These are phyloP conservation scores for Ceratobasidium sp. DNA, from an alignment of 1,284 basidiomycete species.

Conservation along the genomic window DNA sequence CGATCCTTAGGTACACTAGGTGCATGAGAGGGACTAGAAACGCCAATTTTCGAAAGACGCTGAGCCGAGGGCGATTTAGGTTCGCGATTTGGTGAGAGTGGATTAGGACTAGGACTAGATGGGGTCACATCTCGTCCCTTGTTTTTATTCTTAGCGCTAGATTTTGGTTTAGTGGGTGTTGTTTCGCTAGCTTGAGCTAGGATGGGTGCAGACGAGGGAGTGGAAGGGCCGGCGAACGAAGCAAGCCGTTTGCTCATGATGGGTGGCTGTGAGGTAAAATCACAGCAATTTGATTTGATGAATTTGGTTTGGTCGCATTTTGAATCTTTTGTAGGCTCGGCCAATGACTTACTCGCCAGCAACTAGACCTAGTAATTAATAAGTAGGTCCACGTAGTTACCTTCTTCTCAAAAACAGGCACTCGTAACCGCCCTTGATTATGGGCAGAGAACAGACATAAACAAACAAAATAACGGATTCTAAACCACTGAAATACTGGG, in stretches of 20 bases:
- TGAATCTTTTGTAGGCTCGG: neutral
- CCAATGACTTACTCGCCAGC: no score
- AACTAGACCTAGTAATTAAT: no score
- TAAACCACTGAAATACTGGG: no score
- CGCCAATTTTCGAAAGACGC: neutral
- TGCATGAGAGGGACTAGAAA: conserved; percentile 22
- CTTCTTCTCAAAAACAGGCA: no score
- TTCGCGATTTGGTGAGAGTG: neutral
- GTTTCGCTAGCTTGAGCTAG: conserved; percentile 16
- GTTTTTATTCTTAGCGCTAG: conserved; percentile 9
- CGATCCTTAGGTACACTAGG: neutral
- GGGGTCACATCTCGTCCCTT: conserved; percentile 12
- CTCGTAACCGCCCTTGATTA: no score
- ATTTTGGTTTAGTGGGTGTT: conserved; percentile 26
- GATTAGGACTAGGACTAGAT: conserved; percentile 20
- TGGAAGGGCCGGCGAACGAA: conserved; percentile 37
- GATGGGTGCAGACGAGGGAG: conserved; percentile 24
- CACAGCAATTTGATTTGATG: neutral
- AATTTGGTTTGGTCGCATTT: neutral
- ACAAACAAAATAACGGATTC: no score
- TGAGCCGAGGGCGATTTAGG: conserved; percentile 14
- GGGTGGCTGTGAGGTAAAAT: conserved; percentile 25
- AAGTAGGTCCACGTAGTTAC: no score
- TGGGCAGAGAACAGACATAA: no score
- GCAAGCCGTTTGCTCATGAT: conserved; percentile 44